Conservation (phyloP, 163 green algal genomes). For the Chlorella variabilis region DNA sequence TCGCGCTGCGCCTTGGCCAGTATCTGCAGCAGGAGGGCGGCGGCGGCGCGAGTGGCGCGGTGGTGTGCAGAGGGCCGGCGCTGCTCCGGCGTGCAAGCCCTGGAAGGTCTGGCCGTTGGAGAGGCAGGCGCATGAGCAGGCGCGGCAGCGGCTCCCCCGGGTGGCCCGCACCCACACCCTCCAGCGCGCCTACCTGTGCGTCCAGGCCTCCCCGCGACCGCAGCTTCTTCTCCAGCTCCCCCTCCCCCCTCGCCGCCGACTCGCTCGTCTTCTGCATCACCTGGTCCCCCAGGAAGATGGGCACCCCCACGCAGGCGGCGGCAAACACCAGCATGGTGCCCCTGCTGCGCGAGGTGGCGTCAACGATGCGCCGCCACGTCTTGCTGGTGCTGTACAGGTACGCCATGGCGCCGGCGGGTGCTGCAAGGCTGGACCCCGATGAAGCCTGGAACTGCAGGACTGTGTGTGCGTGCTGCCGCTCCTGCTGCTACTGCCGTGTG, state of each 20-base stretch:
- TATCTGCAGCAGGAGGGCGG: constrained; percentile 23
- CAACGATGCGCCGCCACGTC: constrained; percentile 44
- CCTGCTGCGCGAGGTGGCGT: constrained; percentile 3
- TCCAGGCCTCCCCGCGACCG: constrained; percentile 23
- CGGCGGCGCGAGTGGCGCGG: no score
- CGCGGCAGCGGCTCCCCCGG: background rate
- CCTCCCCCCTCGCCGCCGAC: background rate
- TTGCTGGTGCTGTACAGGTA: constrained; percentile 23
- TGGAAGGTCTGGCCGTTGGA: no score
- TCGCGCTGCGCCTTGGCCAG: constrained; percentile 50
- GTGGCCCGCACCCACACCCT: background rate
- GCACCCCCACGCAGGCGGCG: constrained; percentile 16
- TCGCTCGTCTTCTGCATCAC: constrained; percentile 28
- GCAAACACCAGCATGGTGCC: constrained; percentile 40
- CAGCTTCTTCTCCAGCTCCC: constrained; percentile 33
- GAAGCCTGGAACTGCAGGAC: background rate
- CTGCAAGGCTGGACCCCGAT: background rate
- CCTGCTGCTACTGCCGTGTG: no score
- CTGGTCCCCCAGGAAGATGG: constrained; percentile 26
- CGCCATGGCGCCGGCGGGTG: constrained; percentile 10
- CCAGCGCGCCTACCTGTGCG: constrained; percentile 10
- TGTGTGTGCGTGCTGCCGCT: background rate
- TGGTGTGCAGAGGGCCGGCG: no score
- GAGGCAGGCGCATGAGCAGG: no score
- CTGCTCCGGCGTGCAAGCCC: no score